Evolutionary conservation across 805 yeast species (phyloP), one percentile per base, ranked within the genome.

Genomic region (Candida xiaguanensis): DNA sequence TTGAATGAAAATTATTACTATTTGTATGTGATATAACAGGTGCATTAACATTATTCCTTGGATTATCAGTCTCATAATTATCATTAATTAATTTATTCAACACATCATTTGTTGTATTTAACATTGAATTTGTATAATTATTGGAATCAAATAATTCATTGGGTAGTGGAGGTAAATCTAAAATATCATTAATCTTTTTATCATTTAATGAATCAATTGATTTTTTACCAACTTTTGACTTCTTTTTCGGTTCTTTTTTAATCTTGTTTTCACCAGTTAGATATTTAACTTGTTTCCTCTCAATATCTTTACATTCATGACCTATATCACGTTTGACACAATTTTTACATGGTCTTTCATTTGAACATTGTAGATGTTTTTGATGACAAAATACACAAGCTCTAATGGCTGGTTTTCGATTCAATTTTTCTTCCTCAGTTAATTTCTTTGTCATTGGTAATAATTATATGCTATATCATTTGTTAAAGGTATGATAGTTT

Each of bases 321-420:
- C 64, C 72, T n/a, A 77, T 55, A 16, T 77, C 76, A 41, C 90
- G 59, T 53, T 82, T 83, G 15, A 69, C 50, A 59, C 93, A 84
- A 53, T 84, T 84, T 46, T 71, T 71, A 50, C 91, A 84, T 0
- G 93, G 91, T 41, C 93, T 61, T 19, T 72, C 67, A 41, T 74
- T 62, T 44, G 83, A 85, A 56, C 91, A 84, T 49, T 83, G 90
- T 11, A 84, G 65, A 50, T 83, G 93, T 47, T 84, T 84, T 18
- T 70, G 60, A 52, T 83, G 88, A 56, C 91, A 84, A 53, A 82
- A 81, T 14, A 70, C 70, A 52, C 93, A 84, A 1, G 91, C 93
- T 33, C 82, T 70, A 7, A 76, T 62, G 2, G 83, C 78, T 4
- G 89, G 87, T 46, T 70, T 77, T 32, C 91, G 59, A 27, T 59